phyloP scores from a whole-genome alignment of 768 basidiomycete species.

The Podaxis mareebaensis region DNA sequence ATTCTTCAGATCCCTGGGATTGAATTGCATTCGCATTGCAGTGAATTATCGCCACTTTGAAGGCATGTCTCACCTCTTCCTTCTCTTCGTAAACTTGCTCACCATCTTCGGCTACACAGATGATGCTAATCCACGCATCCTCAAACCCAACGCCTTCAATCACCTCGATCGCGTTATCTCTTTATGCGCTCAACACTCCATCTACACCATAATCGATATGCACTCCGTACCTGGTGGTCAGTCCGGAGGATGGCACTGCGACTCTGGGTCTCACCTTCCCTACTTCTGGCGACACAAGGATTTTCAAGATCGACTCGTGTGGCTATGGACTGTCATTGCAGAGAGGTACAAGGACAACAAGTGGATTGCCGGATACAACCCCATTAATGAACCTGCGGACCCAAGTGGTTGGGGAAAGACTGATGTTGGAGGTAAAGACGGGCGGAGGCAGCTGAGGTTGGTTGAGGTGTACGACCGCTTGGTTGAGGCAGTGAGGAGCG shows the following conservation, averaged over 20 bases:
- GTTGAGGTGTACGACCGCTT: conserved; percentile 67
- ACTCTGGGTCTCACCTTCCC: conserved; percentile 64
- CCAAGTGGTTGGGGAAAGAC: conserved; percentile 28
- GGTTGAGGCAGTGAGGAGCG: conserved; percentile 64
- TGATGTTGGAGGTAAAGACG: conserved; percentile 5
- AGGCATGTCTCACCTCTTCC: conserved; percentile 30
- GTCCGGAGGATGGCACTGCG: conserved; percentile 82
- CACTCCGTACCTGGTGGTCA: conserved; percentile 78
- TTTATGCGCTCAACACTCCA: conserved; percentile 68
- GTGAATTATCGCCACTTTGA: conserved; percentile 79
- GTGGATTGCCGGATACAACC: conserved; percentile 87
- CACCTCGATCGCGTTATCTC: conserved; percentile 83
- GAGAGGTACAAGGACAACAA: conserved; percentile 70
- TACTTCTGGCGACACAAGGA: conserved; percentile 82
- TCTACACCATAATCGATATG: conserved; percentile 80
- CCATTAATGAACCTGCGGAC: conserved; percentile 81
- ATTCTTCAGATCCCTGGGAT: conserved; percentile 75
- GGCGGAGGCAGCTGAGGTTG: conserved; percentile 51
- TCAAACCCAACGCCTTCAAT: conserved; percentile 74
- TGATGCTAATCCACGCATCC: conserved; percentile 77
- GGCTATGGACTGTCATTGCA: conserved; percentile 78
- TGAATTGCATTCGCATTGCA: conserved; percentile 78
- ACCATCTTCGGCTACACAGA: conserved; percentile 30
- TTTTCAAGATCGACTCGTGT: conserved; percentile 75
- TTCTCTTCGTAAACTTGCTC: neutral